phyloP scores from a whole-genome alignment of 2,329 filamentous ascomycete species.

The Aspergillus hiratsukae region DNA sequence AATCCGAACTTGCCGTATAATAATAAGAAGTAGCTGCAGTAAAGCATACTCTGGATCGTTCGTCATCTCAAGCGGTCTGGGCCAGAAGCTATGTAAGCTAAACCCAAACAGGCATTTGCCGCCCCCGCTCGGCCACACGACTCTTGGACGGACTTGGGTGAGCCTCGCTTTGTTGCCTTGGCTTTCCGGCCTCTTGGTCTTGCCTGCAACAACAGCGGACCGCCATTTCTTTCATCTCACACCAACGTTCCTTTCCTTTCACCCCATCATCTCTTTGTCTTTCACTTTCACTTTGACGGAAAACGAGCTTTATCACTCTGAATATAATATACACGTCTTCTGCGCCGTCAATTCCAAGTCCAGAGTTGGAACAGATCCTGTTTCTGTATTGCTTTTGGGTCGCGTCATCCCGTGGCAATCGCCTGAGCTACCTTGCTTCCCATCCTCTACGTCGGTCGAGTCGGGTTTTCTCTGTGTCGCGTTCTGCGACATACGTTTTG shows the following conservation, averaged over 20 bases:
- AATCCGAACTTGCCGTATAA: too few species aligned
- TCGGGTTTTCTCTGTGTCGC: background rate
- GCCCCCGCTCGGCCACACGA: background rate
- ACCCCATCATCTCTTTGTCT: background rate
- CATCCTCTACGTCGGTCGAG: background rate
- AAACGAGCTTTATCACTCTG: background rate
- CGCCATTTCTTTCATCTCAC: background rate
- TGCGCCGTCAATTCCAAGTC: background rate
- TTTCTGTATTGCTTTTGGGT: background rate
- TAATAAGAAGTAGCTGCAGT: background rate
- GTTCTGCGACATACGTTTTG: background rate
- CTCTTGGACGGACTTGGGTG: background rate
- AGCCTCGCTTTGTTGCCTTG: background rate
- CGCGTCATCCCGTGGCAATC: slow-evolving; percentile 5
- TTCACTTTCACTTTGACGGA: background rate
- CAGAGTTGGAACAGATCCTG: background rate
- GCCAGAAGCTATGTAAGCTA: background rate
- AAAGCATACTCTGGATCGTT: background rate
- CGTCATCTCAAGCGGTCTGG: background rate
- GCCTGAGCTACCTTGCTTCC: background rate
- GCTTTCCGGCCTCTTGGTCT: background rate
- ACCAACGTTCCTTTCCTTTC: background rate
- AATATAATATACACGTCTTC: background rate
- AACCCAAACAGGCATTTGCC: background rate
- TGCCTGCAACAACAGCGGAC: background rate